Base-by-base conservation (phyloP, 2,329 filamentous ascomycete genomes). In the Aspergillus unguis region DNA sequence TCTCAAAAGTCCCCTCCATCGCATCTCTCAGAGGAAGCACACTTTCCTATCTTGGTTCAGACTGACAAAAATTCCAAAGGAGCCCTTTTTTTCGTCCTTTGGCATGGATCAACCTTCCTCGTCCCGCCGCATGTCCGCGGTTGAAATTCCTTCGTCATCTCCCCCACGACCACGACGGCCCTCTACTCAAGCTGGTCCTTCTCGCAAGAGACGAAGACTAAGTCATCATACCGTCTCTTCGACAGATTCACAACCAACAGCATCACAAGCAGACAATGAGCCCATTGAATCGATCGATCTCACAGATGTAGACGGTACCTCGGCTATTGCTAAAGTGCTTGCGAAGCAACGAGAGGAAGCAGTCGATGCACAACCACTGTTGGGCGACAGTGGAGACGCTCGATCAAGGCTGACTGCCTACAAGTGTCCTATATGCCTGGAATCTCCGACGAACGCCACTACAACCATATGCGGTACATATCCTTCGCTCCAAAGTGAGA, bases 381-480 rank as follows among this genome's bases (percentile, higher is more conserved):
- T 64, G 2, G 50, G 58, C 2, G 65, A 67, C 5, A 62, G 62
- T 7, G 65, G 66, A 32, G 58, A 64, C 17, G 64, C 58, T 11
- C 67, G 61, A 3, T 72, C 72, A 33, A 60, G 71, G 33, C 72
- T 79, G 58, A 78, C 70, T 25, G 76, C 68, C 4, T 78, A 79
- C 63, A 80, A 73, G 55, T 86, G 83, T 63, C 82, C 84, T 41
- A 81, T 86, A 25, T 86, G 83, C 67, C 80, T 86, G 79, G 83
- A 85, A 58, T 76, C 72, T 3, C 80, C 79, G 2, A 82, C 77
- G 6, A 77, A 85, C 62, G 75, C 83, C 7, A 85, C 83, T 2
- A 80, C 76, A 3, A 85, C 83, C 2, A 68, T 76, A 25, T 86
- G 83, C 62, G 83, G 82, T 84, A 73, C 50, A 78, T 71, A 25